phyloP scores from a whole-genome alignment of 2,329 filamentous ascomycete species.

The Davidsoniella eucalypti region DNA sequence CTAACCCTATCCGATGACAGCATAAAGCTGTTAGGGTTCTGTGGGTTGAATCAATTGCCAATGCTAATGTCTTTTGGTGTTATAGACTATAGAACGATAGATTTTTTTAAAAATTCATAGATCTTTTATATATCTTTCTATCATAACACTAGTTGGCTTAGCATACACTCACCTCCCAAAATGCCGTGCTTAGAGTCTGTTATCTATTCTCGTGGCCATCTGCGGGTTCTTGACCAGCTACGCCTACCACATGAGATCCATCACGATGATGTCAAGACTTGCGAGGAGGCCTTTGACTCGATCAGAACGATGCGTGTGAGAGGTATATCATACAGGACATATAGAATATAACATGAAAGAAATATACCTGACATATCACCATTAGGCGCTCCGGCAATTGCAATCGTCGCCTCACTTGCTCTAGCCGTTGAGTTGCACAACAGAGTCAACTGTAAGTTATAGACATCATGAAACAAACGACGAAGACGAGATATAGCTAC shows the following conservation, averaged over 20 bases:
- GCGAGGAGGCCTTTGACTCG: conserved; percentile 64
- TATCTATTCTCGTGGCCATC: conserved; percentile 53
- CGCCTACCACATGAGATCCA: conserved; percentile 63
- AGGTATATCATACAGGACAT: conserved; percentile 19
- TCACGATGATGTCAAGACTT: conserved; percentile 55
- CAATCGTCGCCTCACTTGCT: conserved; percentile 85
- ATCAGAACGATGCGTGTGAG: conserved; percentile 67
- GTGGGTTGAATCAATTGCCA: too few species aligned
- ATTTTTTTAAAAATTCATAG: too few species aligned
- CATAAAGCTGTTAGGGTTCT: too few species aligned
- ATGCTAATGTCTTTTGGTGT: too few species aligned
- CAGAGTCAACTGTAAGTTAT: conserved; percentile 27
- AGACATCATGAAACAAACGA: neutral
- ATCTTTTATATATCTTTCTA: neutral
- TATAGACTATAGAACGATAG: too few species aligned
- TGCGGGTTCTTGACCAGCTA: conserved; percentile 73
- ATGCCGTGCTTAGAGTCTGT: conserved; percentile 59
- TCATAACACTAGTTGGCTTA: neutral
- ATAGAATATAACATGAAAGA: neutral
- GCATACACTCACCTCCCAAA: neutral
- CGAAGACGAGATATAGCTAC: conserved; percentile 15
- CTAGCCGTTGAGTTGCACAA: conserved; percentile 69
- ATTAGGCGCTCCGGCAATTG: conserved; percentile 66
- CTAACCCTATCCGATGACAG: too few species aligned
- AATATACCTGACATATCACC: neutral